phyloP scores from a whole-genome alignment of 1,139 yeast genomes.

The Magnusiomyces tetraspermus region DNA sequence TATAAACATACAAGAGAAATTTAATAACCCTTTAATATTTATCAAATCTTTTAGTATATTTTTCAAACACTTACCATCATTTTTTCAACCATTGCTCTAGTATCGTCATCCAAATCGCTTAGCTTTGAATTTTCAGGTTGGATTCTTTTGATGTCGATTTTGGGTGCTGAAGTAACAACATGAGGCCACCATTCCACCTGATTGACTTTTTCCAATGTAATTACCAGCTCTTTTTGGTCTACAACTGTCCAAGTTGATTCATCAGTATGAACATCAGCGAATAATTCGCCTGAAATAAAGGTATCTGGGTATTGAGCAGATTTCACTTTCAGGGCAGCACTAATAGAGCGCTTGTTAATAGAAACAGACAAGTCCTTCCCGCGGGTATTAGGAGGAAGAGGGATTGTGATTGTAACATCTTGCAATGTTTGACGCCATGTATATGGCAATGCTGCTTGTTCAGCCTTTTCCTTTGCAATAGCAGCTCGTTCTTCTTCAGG shows the following conservation, averaged over 20 bases:
- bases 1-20: background rate
- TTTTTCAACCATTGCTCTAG: constrained; percentile 39
- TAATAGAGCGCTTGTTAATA: constrained; percentile 23
- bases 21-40: background rate
- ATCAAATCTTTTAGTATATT: constrained; percentile 4
- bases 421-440: constrained; percentile 36
- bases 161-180: constrained; percentile 36
- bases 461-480: constrained; percentile 17
- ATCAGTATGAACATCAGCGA: constrained; percentile 30
- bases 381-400: constrained; percentile 31
- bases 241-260: constrained; percentile 38
- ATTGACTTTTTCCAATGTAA: constrained; percentile 35
- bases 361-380: constrained; percentile 31
- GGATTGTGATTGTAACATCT: constrained; percentile 34
- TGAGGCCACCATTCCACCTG: constrained; percentile 41
- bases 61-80: constrained; percentile 38
- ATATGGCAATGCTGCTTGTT: constrained; percentile 25
- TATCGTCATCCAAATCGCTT: constrained; percentile 37
- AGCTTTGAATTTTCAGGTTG: constrained; percentile 37
- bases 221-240: constrained; percentile 32
- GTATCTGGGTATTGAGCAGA: constrained; percentile 16
- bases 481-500: constrained; percentile 18
- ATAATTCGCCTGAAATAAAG: constrained; percentile 31
- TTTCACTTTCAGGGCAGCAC: constrained; percentile 22
- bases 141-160: constrained; percentile 35